These are phyloP conservation scores for Limonomyces culmigenus DNA, from an alignment of 1,284 basidiomycete species.

Conservation along the genomic window DNA sequence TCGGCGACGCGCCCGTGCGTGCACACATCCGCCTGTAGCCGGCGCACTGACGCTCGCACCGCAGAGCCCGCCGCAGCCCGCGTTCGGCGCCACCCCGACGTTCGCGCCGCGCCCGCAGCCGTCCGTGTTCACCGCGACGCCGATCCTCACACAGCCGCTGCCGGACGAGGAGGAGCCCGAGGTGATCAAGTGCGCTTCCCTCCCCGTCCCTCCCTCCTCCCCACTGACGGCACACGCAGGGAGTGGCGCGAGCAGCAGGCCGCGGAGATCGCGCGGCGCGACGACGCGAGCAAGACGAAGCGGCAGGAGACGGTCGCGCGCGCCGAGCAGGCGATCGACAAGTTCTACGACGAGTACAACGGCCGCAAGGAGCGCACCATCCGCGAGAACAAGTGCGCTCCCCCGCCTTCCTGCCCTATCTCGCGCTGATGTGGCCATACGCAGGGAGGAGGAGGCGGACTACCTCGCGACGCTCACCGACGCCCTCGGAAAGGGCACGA, in stretches of 20 bases:
- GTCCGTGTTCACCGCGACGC: constrained; percentile 49
- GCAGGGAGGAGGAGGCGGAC: constrained; percentile 76
- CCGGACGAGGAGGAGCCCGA: constrained; percentile 77
- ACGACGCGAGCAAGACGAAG: constrained; percentile 62
- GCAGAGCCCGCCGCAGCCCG: constrained; percentile 18
- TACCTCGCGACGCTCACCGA: constrained; percentile 63
- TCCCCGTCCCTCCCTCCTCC: not conserved
- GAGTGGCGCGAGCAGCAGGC: constrained; percentile 83
- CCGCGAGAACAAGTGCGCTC: constrained; percentile 83
- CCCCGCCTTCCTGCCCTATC: not conserved
- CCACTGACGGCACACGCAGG: constrained; percentile 21
- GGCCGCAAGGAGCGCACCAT: constrained; percentile 88
- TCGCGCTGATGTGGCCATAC: not conserved
- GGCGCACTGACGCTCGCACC: constrained; percentile 1
- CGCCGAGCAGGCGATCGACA: constrained; percentile 88
- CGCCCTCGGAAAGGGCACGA: constrained; percentile 79
- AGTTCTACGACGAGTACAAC: constrained; percentile 92
- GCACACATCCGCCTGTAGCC: not conserved
- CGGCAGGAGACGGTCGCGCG: constrained; percentile 78
- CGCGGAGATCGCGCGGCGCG: constrained; percentile 69
- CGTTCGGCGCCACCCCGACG: constrained; percentile 30
- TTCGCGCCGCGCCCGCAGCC: constrained; percentile 63
- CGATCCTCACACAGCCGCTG: constrained; percentile 53
- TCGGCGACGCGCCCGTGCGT: constrained; percentile 44
- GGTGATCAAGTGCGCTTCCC: constrained; percentile 50